A percentile compares a stretch with the other conserved stretches of the same genome.
Evolutionary conservation across 164 flowering plant species (phyloP).

Genomic region (Stephania cephalantha): DNA sequence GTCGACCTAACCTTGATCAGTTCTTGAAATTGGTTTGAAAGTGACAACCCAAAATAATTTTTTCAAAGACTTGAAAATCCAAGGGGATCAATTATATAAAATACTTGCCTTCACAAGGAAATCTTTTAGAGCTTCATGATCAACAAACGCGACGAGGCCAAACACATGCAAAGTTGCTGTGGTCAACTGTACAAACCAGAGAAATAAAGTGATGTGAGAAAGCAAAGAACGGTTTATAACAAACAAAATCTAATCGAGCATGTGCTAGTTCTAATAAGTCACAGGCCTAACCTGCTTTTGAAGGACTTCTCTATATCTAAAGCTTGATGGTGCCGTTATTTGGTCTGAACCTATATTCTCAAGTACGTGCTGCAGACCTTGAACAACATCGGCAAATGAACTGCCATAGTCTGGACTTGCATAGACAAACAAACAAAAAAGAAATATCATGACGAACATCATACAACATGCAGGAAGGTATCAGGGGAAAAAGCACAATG

Average conservation of each 20-base stretch:
- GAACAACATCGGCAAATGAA: slow-evolving; percentile 71
- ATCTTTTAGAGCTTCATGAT: slow-evolving; percentile 48
- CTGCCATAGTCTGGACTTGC: slow-evolving; percentile 71
- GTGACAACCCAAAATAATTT: background rate
- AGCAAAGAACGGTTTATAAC: background rate
- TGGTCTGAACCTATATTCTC: slow-evolving; percentile 58
- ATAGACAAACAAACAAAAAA: background rate
- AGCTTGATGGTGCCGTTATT: slow-evolving; percentile 54
- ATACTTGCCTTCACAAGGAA: slow-evolving; percentile 67
- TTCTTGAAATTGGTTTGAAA: no score
- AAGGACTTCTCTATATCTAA: slow-evolving; percentile 70
- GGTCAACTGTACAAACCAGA: slow-evolving; percentile 47
- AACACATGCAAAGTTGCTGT: slow-evolving; percentile 76
- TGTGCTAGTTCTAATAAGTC: background rate
- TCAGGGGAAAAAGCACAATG: no score
- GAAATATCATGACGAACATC: background rate
- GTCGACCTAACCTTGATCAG: no score
- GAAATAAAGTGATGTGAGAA: background rate
- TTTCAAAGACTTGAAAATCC: background rate
- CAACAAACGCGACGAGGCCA: slow-evolving; percentile 44
- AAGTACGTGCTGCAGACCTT: slow-evolving; percentile 57
- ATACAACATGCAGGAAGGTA: background rate
- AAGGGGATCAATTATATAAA: background rate
- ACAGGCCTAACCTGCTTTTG: slow-evolving; percentile 70
- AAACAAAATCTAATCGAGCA: background rate